A percentile compares a stretch with the other conserved stretches of the same genome.
Evolutionary conservation across 192 early-diverging fungal species (phyloP).

Genomic region (Diversispora eburnea): DNA sequence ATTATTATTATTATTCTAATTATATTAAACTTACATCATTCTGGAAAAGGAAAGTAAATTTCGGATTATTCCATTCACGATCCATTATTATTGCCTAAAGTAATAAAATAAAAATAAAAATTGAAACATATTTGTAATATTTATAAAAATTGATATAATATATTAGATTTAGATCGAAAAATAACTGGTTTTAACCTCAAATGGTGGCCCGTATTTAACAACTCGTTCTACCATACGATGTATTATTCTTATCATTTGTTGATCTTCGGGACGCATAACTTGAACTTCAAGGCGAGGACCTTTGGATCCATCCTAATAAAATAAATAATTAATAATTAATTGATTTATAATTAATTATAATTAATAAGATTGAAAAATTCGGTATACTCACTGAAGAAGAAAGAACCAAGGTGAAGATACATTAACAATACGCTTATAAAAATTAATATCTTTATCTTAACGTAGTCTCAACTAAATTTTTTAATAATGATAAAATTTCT

Average conservation of each 20-base stretch:
- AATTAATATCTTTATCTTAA: background rate
- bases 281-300: conserved; percentile 61
- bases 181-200: conserved; percentile 46
- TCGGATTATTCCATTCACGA: conserved; percentile 58
- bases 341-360: background rate
- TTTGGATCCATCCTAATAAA: conserved; percentile 9
- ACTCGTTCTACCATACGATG: conserved; percentile 85
- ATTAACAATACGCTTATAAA: conserved; percentile 1
- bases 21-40: conserved; percentile 48
- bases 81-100: conserved; percentile 58
- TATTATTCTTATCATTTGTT: conserved; percentile 56
- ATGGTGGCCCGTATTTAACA: conserved; percentile 64
- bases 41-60: conserved; percentile 72
- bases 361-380: background rate
- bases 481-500: background rate
- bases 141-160: background rate
- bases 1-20: background rate
- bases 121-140: too few relatives aligned
- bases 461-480: background rate
- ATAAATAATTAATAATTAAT: background rate
- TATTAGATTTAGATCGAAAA: background rate
- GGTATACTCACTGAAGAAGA: background rate
- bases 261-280: conserved; percentile 59
- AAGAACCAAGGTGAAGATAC: background rate
- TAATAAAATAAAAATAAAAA: background rate